These are phyloP conservation scores for Apium graveolens DNA, from an alignment of 129 eudicot species.

Conservation along the genomic window DNA sequence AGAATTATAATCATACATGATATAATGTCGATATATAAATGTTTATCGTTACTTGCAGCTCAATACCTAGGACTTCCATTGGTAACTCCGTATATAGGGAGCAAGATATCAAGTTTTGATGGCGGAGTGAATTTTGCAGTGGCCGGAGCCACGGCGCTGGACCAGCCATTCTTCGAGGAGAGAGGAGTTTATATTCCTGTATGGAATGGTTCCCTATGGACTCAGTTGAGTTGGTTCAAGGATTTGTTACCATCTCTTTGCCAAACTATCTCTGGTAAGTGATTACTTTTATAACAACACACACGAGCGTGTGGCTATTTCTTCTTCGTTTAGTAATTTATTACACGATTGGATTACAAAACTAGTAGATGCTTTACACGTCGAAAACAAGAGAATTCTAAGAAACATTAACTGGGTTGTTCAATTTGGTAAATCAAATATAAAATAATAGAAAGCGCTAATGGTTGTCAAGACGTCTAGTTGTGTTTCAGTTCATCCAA, in stretches of 20 bases:
- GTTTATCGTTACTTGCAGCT: not conserved
- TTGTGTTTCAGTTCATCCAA: not conserved
- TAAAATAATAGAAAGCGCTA: too few relatives aligned
- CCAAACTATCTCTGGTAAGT: not conserved
- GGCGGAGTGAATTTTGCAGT: constrained; percentile 22
- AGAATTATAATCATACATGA: not conserved
- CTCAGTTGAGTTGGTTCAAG: constrained; percentile 13
- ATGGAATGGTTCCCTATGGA: not conserved
- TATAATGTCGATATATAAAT: not conserved
- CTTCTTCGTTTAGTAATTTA: too few relatives aligned
- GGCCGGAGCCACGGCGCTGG: constrained; percentile 17
- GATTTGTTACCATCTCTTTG: not conserved
- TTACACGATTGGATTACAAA: too few relatives aligned
- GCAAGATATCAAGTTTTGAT: not conserved
- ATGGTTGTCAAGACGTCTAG: not conserved
- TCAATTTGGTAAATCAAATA: too few relatives aligned
- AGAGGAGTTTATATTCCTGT: constrained; percentile 3
- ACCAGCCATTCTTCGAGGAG: constrained; percentile 8
- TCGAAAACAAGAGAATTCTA: too few relatives aligned
- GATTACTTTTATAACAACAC: not conserved
- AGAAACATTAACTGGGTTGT: too few relatives aligned
- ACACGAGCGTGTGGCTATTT: too few relatives aligned
- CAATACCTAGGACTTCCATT: constrained; percentile 10
- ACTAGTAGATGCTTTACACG: too few relatives aligned
- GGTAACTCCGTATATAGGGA: constrained; percentile 8